These are phyloP conservation scores for Heliosperma pusillum DNA, from an alignment of 148 eudicot species.

Conservation along the genomic window DNA sequence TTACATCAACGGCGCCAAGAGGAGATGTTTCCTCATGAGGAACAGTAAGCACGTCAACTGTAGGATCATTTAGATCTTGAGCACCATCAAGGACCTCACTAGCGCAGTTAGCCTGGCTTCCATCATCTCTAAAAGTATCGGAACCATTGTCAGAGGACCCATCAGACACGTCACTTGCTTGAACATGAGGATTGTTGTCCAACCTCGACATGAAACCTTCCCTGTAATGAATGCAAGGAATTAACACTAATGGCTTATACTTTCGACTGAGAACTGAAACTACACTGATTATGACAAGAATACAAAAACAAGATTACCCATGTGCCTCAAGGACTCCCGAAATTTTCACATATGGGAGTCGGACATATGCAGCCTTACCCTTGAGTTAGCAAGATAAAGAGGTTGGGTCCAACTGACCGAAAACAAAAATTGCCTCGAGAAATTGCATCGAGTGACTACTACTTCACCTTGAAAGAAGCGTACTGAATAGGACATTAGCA, in stretches of 20 bases:
- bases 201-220: constrained; percentile 76
- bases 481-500: too few relatives aligned
- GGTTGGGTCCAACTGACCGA: too few relatives aligned
- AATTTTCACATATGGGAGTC: background rate
- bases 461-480: too few relatives aligned
- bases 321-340: background rate
- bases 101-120: constrained; percentile 30
- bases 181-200: constrained; percentile 40
- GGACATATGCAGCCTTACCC: background rate
- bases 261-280: background rate
- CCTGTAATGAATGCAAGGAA: constrained; percentile 38
- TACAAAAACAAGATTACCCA: background rate
- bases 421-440: too few relatives aligned
- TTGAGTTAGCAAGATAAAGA: too few relatives aligned
- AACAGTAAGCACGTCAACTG: constrained; percentile 15
- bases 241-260: background rate
- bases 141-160: constrained; percentile 35
- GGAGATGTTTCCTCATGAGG: constrained; percentile 26
- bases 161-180: constrained; percentile 37
- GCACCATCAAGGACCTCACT: constrained; percentile 30
- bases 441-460: too few relatives aligned
- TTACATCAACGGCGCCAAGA: background rate
- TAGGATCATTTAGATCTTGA: constrained; percentile 28
- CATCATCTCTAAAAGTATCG: constrained; percentile 29
- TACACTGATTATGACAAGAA: background rate